Evolutionary conservation across 176 grass and related monocot species (phyloP).

Genomic region (Hordeum vulgare): MorexV3_pseudomolecules_assembly NC_058524.1:214110328-214110827

Average conservation of each 20-base stretch:
- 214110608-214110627: constrained; percentile 87
- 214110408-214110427: not conserved
- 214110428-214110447: constrained; percentile 62
- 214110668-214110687: not conserved
- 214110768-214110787: not conserved
- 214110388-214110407: not conserved
- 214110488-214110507: constrained; percentile 46
- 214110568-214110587: constrained; percentile 87
- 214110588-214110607: constrained; percentile 80
- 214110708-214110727: not conserved
- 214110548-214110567: constrained; percentile 28
- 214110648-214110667: constrained; percentile 17
- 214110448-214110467: constrained; percentile 98
- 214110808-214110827: not conserved
- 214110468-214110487: constrained; percentile 85
- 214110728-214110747: not conserved
- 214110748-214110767: not conserved
- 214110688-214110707: constrained; percentile 11
- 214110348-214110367: constrained; percentile 16
- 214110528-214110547: constrained; percentile 23
- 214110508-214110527: not conserved
- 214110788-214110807: not conserved
- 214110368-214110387: constrained; percentile 8
- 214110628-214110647: constrained; percentile 70
- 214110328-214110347: constrained; percentile 85